Evolutionary conservation across 805 yeast species (phyloP), one percentile per base, ranked within the genome.

Genomic region (Wickerhamiella sergipiensis): DNA sequence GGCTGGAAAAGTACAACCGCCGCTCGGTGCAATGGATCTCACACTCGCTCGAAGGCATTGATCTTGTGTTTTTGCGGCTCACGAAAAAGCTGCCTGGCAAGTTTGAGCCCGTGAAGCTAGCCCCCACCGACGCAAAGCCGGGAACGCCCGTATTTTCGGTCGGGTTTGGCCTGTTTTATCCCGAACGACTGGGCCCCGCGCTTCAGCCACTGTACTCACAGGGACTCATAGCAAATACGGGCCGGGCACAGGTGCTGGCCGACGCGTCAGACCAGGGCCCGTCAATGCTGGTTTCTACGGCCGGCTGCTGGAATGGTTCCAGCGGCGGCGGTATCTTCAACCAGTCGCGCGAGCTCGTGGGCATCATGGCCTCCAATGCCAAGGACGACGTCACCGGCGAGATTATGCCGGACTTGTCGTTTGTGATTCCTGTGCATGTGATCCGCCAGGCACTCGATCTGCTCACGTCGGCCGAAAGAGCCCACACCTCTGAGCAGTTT

Each of bases 241-340:
- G 42, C 4, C 31, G 15, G 5, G 48, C 43, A 3, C 40, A 29
- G 40, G 46, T 56, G 12, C 18, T 44, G 1, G 50, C 50, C 13
- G 45, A 47, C 51, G 43, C 40, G 24, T 6, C 43, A 4, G 49
- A 50, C n/a, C 47, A 31, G 1, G 57, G 55, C 13, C 39, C 49
- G 8, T 60, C 55, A 1, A 59, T 67, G 66, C 49, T 64, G 8
- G 57, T 66, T 3, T 50, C 63, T 12, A 56, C 66, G 1, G 64
- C 70, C 2, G 61, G 63, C 22, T 67, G 70, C 57, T 67, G 70
- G 70, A 67, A 67, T 33, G 70, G 70, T 1, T 65, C 69, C 18
- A 65, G 69, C 9, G 70, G 70, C 6, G 70, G 70, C 7, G 68
- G 61, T 0, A 53, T 67, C 5, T 54, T 64, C 44, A 55, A 62